Percentiles rank a stretch among this genome's conserved stretches.
Evolutionary conservation across 768 basidiomycete genomes (phyloP).

Genomic region (Tricholoma sp.): DNA sequence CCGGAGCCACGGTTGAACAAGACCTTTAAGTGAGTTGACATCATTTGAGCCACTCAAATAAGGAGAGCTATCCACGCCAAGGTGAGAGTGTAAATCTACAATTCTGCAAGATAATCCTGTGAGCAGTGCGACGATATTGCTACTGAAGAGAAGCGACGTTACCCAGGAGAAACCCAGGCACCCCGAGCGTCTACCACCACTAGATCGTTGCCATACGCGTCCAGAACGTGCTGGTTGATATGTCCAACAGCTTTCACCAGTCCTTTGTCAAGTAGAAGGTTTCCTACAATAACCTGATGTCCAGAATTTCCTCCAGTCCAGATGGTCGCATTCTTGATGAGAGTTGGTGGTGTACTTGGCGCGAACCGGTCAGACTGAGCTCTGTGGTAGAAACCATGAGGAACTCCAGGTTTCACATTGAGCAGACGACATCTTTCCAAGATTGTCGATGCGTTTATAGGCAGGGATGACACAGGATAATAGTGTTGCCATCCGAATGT

Average conservation of each 20-base stretch:
- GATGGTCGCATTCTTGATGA: conserved; percentile 71
- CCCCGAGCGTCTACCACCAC: conserved; percentile 51
- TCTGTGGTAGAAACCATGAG: conserved; percentile 33
- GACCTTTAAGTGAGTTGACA: conserved; percentile 46
- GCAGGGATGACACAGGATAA: conserved; percentile 17
- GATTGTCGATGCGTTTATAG: conserved; percentile 35
- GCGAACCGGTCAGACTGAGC: conserved; percentile 57
- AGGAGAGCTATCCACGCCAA: conserved; percentile 33
- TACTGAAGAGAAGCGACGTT: neutral
- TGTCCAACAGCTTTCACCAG: conserved; percentile 54
- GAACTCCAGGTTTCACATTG: conserved; percentile 42
- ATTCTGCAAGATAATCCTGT: conserved; percentile 8
- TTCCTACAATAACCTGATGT: conserved; percentile 48
- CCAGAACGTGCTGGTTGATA: conserved; percentile 20
- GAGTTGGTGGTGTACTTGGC: conserved; percentile 53
- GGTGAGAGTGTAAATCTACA: conserved; percentile 46
- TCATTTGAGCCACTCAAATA: conserved; percentile 40
- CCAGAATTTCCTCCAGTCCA: conserved; percentile 73
- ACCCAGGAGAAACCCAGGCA: conserved; percentile 55
- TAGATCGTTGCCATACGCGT: conserved; percentile 15
- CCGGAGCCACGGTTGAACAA: conserved; percentile 61
- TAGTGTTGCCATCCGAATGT: conserved; percentile 16
- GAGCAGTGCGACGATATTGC: neutral
- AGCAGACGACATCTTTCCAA: conserved; percentile 48
- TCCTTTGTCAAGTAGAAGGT: conserved; percentile 60